A percentile compares a stretch with the other conserved stretches of the same genome.
These are phyloP conservation scores for Lasiodiplodia citricola DNA, from an alignment of 2,329 filamentous ascomycete species.

Conservation along the genomic window DNA sequence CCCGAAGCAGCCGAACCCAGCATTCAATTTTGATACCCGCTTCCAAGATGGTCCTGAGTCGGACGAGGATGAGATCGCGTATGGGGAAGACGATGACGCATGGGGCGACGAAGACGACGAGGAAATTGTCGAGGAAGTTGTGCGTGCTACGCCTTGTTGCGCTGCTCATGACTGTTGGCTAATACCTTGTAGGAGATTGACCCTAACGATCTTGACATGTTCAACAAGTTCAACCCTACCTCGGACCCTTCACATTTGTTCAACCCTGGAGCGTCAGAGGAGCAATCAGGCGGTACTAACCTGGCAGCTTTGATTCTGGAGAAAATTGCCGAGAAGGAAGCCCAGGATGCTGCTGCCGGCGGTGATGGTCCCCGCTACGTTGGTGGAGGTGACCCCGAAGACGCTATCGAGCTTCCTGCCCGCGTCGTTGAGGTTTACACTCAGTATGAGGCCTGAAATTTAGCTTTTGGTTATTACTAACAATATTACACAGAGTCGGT, in stretches of 20 bases:
- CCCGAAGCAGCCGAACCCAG: conserved; percentile 58
- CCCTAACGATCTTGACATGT: conserved; percentile 85
- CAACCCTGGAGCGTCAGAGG: conserved; percentile 60
- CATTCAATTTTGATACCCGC: conserved; percentile 82
- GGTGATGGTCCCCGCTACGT: conserved; percentile 43
- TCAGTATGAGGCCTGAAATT: conserved; percentile 60
- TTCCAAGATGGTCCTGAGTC: conserved; percentile 59
- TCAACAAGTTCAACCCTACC: conserved; percentile 84
- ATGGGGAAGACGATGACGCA: conserved; percentile 59
- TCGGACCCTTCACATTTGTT: conserved; percentile 68
- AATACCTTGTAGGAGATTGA: conserved; percentile 70
- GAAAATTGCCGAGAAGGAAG: conserved; percentile 92
- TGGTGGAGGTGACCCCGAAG: conserved; percentile 68
- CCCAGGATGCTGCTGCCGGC: conserved; percentile 42
- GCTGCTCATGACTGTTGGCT: background rate
- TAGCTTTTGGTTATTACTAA: conserved; percentile 20
- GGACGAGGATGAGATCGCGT: conserved; percentile 57
- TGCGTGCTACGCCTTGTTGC: background rate
- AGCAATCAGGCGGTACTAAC: conserved; percentile 65
- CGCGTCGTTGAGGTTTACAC: conserved; percentile 95
- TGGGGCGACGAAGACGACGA: conserved; percentile 76
- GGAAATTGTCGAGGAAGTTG: conserved; percentile 49
- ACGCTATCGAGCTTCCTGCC: conserved; percentile 82
- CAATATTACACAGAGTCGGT: conserved; percentile 66
- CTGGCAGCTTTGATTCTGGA: conserved; percentile 91